Conservation (phyloP, 495 filamentous ascomycete genomes). For the Neurospora sp. region DNA sequence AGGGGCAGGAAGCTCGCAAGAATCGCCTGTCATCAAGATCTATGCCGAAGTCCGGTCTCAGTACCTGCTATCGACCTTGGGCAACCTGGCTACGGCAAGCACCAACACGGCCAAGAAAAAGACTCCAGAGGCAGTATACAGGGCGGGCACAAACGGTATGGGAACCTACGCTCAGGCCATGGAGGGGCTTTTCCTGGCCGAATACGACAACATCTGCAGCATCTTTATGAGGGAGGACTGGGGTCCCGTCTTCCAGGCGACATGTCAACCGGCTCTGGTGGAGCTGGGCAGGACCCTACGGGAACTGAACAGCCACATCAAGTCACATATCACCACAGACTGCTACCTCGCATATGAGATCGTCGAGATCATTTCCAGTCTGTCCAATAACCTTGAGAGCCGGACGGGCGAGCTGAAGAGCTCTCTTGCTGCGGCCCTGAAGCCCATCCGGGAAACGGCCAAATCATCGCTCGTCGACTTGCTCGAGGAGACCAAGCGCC, state of each 20-base stretch:
- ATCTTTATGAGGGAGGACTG: conserved; percentile 82
- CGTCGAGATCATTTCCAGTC: conserved; percentile 75
- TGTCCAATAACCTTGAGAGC: conserved; percentile 68
- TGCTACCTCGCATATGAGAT: conserved; percentile 96
- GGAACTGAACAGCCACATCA: conserved; percentile 85
- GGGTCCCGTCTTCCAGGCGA: conserved; percentile 63
- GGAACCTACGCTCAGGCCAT: conserved; percentile 79
- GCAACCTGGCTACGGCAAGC: conserved; percentile 79
- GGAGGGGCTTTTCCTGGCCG: conserved; percentile 74
- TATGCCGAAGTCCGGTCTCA: conserved; percentile 80
- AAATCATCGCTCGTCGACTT: conserved; percentile 77
- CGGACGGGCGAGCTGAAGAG: conserved; percentile 80
- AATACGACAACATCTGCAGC: conserved; percentile 77
- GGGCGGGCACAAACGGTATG: conserved; percentile 87
- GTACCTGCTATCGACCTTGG: conserved; percentile 68
- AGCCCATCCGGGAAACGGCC: conserved; percentile 83
- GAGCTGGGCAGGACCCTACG: conserved; percentile 79
- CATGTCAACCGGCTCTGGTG: conserved; percentile 62
- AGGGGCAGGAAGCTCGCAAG: conserved; percentile 41
- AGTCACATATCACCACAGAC: conserved; percentile 76
- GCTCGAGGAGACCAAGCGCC: conserved; percentile 75
- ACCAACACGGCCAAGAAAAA: conserved; percentile 80
- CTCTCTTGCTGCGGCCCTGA: conserved; percentile 71
- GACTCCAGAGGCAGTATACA: conserved; percentile 69
- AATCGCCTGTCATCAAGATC: conserved; percentile 56